Evolutionary conservation across 306 rosid genomes (phyloP), one percentile per base, ranked within the genome.

Genomic region (Castanea crenata): DNA sequence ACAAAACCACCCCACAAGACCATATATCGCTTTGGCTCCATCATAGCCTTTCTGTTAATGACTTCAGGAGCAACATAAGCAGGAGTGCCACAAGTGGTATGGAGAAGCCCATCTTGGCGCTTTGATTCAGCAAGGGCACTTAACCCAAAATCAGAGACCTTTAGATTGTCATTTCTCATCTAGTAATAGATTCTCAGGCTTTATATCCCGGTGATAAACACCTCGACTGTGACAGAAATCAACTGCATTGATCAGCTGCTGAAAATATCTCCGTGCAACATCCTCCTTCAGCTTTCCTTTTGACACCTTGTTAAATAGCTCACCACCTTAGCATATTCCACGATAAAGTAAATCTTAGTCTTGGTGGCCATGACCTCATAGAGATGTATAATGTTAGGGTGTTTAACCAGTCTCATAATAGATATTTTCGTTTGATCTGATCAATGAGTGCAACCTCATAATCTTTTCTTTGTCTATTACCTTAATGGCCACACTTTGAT

Each of bases 11-110:
- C 52, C 98, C 98, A 84, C 98, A 92, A 74, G 98, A 94, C 98
- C 98, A 94, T 49, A 86, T 85, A 79, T 94, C 98, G 98, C 93
- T 89, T 91, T 94, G 72, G 83, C 94, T 58, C 98, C 97, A 63
- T 94, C 98, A 69, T 94, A 94, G 70, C 97, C 98, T 82, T 83
- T 89, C 80, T 87, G 78, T 51, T 85, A 16, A 94, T 86, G 74
- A 94, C 93, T 82, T 94, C 98, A 1, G 98, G 98, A 72, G 98
- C 97, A 61, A 91, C 98, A 81, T 94, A 94, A 10, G 97, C 98
- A 56, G 98, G 98, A 35, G 98, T 94, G 64, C 98, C 98, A 83
- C 98, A 94, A 64, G 94, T 76, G 5, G 97, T 94, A 74, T 90
- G 98, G 25, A 94, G 92, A 32, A 94, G 62, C 25, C 87, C 91